Percentiles rank a stretch among this genome's conserved stretches.
Conservation (phyloP, 805 yeast species). For the Ogataea polymorpha region DNA sequence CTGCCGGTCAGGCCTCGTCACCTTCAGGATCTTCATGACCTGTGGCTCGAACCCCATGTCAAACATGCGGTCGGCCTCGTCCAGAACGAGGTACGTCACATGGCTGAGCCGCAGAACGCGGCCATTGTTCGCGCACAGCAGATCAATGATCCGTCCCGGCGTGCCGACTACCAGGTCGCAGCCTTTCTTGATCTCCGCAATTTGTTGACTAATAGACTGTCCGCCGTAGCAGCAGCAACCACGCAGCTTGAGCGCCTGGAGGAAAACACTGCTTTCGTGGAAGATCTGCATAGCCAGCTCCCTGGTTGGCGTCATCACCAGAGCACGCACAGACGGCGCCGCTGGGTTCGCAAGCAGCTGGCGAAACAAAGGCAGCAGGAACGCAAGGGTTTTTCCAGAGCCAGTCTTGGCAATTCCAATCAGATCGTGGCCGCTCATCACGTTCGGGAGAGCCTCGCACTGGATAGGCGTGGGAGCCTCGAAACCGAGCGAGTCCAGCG, state of each 20-base stretch:
- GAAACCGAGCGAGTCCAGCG: constrained; percentile 52
- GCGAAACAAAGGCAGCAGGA: constrained; percentile 76
- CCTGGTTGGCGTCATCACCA: constrained; percentile 87
- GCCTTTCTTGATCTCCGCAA: constrained; percentile 73
- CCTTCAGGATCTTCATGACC: constrained; percentile 71
- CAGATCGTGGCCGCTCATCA: constrained; percentile 86
- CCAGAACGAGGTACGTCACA: constrained; percentile 81
- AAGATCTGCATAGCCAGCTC: constrained; percentile 85
- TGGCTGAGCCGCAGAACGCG: constrained; percentile 64
- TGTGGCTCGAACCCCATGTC: constrained; percentile 98
- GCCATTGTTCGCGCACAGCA: constrained; percentile 80
- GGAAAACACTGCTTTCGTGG: constrained; percentile 60
- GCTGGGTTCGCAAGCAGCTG: constrained; percentile 69
- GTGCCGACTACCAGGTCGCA: constrained; percentile 86
- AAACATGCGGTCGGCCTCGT: constrained; percentile 96
- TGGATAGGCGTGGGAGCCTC: constrained; percentile 82
- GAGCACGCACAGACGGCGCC: constrained; percentile 54
- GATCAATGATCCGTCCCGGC: constrained; percentile 91
- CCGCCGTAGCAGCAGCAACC: constrained; percentile 92
- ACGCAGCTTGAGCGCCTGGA: constrained; percentile 44
- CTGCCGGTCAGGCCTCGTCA: constrained; percentile 81
- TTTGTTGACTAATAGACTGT: constrained; percentile 75
- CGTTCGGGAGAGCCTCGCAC: constrained; percentile 84
- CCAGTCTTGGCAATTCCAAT: constrained; percentile 97
- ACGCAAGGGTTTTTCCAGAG: constrained; percentile 91